Base-by-base conservation (phyloP, 2,329 filamentous ascomycete genomes). In the Penicillium sp. region DNA sequence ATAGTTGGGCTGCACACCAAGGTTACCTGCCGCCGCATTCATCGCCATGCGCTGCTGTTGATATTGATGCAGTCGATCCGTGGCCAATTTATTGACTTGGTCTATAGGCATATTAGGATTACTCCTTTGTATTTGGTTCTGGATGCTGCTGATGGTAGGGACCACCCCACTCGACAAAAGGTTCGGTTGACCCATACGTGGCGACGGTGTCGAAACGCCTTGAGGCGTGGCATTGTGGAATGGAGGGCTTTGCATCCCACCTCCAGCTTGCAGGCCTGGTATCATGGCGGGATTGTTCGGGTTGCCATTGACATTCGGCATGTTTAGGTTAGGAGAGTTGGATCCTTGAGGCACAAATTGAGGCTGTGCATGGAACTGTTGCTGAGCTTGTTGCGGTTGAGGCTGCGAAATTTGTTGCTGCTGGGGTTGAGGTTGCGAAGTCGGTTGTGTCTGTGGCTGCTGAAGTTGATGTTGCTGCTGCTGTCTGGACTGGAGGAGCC, bases 401-500 rank as follows among this genome's bases (percentile, higher is more conserved):
- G 71, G 68, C 59, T 74, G 73, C 31, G 47, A 45, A 9, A 58
- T 48, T 44, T 63, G 63, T 26, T 62, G 60, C 61, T 74, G 73
- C 44, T 67, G 64, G 17, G 47, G 47, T 41, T 53, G 57, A 13
- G 45, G 48, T 38, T 61, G 61, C 19, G 53, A 54, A 29, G 55
- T 48, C 15, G 48, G 30, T 31, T 64, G 64, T 29, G 53, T 56
- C 26, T 60, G 66, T 23, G 62, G 64, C 17, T 59, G 61, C 8
- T 54, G 67, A 21, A 70, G 73, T 64, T 69, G 71, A 56, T 73
- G 69, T 51, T 70, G 74, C 69, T 76, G 77, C 58, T 79, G 78
- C 55, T 80, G 78, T 30, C 78, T 75, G 54, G 77, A 77, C 62
- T 90, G 88, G 11, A 90, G 84, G 47, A 91, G 87, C 48, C 87